Base-by-base conservation (phyloP, 208 protist genomes). In the Crithidia acanthocephali region DNA sequence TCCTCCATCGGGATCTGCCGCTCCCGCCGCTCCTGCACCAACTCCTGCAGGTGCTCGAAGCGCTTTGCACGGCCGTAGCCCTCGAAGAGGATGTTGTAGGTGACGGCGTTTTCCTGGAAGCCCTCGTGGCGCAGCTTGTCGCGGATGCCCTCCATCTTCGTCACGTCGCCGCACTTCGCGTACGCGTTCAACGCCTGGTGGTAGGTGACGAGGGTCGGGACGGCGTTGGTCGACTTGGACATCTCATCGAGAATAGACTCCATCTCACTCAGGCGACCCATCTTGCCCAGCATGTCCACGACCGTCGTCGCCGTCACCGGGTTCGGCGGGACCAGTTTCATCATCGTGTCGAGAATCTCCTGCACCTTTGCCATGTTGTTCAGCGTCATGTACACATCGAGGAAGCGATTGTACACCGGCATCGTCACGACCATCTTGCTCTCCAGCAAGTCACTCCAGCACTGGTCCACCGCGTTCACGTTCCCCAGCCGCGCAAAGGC, bases 111-210 rank as follows among this genome's bases (percentile, higher is more conserved):
- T 47, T 95, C 89, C 10, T 83, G 60, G 66, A 95, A 91, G 7
- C 91, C 89, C 50, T 91, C 83, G 13, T 59, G 68, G 50, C 81
- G 72, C 70, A 97, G 75, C 58, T 76, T 69, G 5, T 81, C 75
- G 1, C 89, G 87, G 55, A 94, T 80, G 2, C 68, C 67, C 69
- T 96, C 87, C 84, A 97, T 95, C 72, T 96, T 95, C 15, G 61
- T 69, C 20, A 97, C 86, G 61, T 97, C 91, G 5, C 93, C 93
- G 42, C 82, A 87, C 75, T 97, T 97, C 35, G 91, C 91, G 75
- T 96, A 97, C 25, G 93, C 91, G 68, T 93, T 94, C 88, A 97
- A 92, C n/a, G 84, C 88, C 45, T 95, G 89, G 53, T 97, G 93
- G 71, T 86, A 96, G 23, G 93, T 97, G 40, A 94, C 86, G 22